These are phyloP conservation scores for Boletus fagicola DNA, from an alignment of 768 basidiomycete genomes.

Conservation along the genomic window DNA sequence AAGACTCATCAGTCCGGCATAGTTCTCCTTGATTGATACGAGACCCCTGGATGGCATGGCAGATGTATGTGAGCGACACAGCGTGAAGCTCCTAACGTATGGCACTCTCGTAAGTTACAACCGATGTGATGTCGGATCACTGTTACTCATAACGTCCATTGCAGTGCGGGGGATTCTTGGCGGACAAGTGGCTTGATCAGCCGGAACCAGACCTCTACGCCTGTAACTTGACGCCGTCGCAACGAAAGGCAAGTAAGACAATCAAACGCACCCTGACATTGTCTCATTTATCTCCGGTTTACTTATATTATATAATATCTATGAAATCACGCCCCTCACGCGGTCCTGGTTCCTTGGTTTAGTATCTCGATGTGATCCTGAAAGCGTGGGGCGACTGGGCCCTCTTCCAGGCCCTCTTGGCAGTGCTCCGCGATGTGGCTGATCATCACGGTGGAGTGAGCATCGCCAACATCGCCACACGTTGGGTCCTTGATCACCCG, in stretches of 20 bases:
- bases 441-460: slow-evolving; percentile 63
- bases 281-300: not conserved
- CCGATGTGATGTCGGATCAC: not conserved
- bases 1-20: slow-evolving; percentile 11
- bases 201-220: slow-evolving; percentile 73
- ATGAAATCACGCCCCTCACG: not conserved
- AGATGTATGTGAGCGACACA: slow-evolving; percentile 70
- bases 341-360: not conserved
- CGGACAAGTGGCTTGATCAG: slow-evolving; percentile 69
- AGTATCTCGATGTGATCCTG: slow-evolving; percentile 85
- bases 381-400: slow-evolving; percentile 78
- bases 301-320: not conserved
- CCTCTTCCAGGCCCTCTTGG: slow-evolving; percentile 67
- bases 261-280: not conserved
- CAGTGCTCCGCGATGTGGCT: slow-evolving; percentile 58
- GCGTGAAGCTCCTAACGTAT: slow-evolving; percentile 74
- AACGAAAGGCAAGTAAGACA: slow-evolving; percentile 62
- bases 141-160: slow-evolving; percentile 6
- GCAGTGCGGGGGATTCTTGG: slow-evolving; percentile 81
- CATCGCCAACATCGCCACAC: slow-evolving; percentile 76
- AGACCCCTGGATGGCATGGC: slow-evolving; percentile 76
- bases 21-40: slow-evolving; percentile 84
- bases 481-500: slow-evolving; percentile 78
- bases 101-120: slow-evolving; percentile 64
- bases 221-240: slow-evolving; percentile 70